Base-by-base conservation (phyloP, 108 stramenopile genomes). In the Poteriospumella lacustris region DNA sequence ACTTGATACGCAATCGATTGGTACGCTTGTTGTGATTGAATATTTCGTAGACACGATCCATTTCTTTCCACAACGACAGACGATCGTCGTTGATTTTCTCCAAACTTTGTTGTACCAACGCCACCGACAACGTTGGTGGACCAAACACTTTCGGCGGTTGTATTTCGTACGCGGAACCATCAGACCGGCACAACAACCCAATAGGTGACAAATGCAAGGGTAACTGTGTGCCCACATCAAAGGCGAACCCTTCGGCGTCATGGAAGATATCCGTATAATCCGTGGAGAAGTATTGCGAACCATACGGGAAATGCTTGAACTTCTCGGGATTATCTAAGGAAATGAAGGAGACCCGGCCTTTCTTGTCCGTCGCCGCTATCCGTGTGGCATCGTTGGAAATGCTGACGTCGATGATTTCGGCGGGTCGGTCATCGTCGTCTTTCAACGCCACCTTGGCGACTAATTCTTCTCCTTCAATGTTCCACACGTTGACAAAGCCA, bases 281-380 rank as follows among this genome's bases (percentile, higher is more conserved):
- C n/a, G 79, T 58, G 19, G 73, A 75, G 79, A 85, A 85, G 79
- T 83, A 82, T 72, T 85, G 84, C 79, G 81, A 80, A 40, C 47
- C 41, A 0, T 78, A 58, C n/a, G n/a, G n/a, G 1, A 80, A 80
- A 44, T 75, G 64, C 31, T 3, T 24, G 58, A 33, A 75, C 12
- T 19, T 28, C 29, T 12, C 5, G 5, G 70, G 70, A 5, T 42
- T 24, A 42, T 73, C 70, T 5, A 44, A 24, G 24, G 31, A n/a
- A 42, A 73, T 9, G 26, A 73, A 44, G 5, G 47, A 12, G 24
- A 73, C 36, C 5, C 70, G 12, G 33, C 70, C 70, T 26, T 33
- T 42, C 5, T 9, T 29, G 69, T 84, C 70, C 36, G 70, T 73
- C 19, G 31, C 81, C 43, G 69, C 70, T 39, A 82, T 28, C 15